Evolutionary conservation across 2,329 filamentous ascomycete genomes (phyloP).

Genomic region (Hypoxylon sp.): DNA sequence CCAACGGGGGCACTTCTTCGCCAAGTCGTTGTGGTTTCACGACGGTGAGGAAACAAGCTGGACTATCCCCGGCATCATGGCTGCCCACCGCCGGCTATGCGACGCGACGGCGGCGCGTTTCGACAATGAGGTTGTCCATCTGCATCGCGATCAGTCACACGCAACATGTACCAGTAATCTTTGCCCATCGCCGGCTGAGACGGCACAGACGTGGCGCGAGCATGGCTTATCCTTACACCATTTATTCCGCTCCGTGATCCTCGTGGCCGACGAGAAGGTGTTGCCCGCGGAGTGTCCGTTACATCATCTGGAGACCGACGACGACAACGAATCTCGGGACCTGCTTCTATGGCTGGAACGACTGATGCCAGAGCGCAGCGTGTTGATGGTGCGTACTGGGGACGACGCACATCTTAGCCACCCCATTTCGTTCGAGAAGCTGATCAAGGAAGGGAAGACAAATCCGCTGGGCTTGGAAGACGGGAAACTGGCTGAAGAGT

Average conservation of each 20-base stretch:
- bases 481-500: conserved; percentile 8
- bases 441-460: conserved; percentile 10
- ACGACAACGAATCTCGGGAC: conserved; percentile 5
- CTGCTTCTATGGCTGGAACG: conserved; percentile 16
- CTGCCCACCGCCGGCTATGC: conserved; percentile 20
- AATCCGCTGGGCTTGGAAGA: conserved; percentile 12
- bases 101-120: conserved; percentile 18
- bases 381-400: conserved; percentile 20
- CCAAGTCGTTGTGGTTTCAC: conserved; percentile 10
- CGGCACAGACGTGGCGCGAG: conserved; percentile 11
- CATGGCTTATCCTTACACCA: conserved; percentile 14
- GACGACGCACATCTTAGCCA: conserved; percentile 19
- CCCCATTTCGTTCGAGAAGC: conserved; percentile 17
- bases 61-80: conserved; percentile 10
- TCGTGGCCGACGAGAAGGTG: conserved; percentile 18
- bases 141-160: conserved; percentile 1
- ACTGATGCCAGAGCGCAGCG: conserved; percentile 24
- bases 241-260: conserved; percentile 19
- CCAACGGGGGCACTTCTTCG: conserved; percentile 19
- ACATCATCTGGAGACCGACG: conserved; percentile 4
- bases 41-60: conserved; percentile 6
- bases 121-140: conserved; percentile 5
- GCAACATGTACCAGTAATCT: background rate
- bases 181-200: conserved; percentile 5
- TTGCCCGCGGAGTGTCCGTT: conserved; percentile 15